A percentile compares a stretch with the other conserved stretches of the same genome.
These are phyloP conservation scores for Lipomyces kockii DNA, from an alignment of 805 yeast species.

Conservation along the genomic window DNA sequence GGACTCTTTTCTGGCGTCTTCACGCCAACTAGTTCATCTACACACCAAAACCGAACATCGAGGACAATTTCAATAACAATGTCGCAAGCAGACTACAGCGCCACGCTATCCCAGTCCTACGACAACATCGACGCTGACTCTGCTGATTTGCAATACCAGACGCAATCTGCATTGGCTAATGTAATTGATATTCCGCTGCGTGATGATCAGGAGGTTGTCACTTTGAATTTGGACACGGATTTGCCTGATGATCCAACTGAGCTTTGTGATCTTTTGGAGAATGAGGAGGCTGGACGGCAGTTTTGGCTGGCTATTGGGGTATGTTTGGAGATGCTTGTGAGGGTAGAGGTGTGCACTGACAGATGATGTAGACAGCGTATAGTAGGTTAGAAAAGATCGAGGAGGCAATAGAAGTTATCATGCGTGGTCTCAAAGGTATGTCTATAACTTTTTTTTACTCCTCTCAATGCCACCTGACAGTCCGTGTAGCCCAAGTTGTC, in stretches of 20 bases:
- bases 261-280: conserved; percentile 73
- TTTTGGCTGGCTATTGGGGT: conserved; percentile 83
- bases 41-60: too few species aligned
- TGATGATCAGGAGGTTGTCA: conserved; percentile 81
- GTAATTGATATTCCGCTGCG: conserved; percentile 72
- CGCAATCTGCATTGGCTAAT: conserved; percentile 33
- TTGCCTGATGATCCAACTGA: conserved; percentile 90
- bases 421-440: conserved; percentile 57
- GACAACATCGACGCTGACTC: conserved; percentile 11
- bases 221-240: conserved; percentile 78
- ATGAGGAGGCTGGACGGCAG: conserved; percentile 74
- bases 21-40: background rate
- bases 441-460: background rate
- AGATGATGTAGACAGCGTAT: conserved; percentile 58
- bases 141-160: background rate
- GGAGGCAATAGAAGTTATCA: conserved; percentile 68
- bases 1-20: background rate
- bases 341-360: background rate
- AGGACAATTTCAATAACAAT: background rate
- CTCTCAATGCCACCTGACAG: background rate
- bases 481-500: conserved; percentile 19
- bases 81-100: background rate
- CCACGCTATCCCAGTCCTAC: conserved; percentile 11
- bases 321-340: conserved; percentile 9
- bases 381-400: conserved; percentile 60